These are phyloP conservation scores for Wickerhamomyces ciferrii DNA, from an alignment of 805 yeast species.

Conservation along the genomic window DNA sequence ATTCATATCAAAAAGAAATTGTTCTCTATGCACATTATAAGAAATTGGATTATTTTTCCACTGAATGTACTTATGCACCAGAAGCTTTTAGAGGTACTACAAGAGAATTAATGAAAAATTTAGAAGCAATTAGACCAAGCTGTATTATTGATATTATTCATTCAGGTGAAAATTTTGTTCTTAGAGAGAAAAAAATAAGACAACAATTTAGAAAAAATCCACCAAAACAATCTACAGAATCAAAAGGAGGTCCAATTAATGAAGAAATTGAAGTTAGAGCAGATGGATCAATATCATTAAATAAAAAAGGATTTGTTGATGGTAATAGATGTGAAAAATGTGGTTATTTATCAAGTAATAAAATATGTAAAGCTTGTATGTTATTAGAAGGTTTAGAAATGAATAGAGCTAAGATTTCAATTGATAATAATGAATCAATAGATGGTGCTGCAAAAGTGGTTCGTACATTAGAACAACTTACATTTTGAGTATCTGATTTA, in stretches of 20 bases:
- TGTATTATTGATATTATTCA: slow-evolving; percentile 92
- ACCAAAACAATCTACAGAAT: slow-evolving; percentile 1
- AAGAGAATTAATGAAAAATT: slow-evolving; percentile 80
- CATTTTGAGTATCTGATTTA: too few species aligned
- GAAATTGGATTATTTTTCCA: slow-evolving; percentile 89
- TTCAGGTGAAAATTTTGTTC: slow-evolving; percentile 82
- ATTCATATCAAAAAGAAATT: slow-evolving; percentile 94
- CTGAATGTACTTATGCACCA: slow-evolving; percentile 98
- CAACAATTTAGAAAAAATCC: slow-evolving; percentile 18
- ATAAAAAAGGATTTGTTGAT: slow-evolving; percentile 37
- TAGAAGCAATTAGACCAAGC: slow-evolving; percentile 87
- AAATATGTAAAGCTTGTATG: slow-evolving; percentile 89
- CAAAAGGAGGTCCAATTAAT: slow-evolving; percentile 7
- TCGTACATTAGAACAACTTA: slow-evolving; percentile 56
- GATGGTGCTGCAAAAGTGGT: slow-evolving; percentile 63
- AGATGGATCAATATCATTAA: slow-evolving; percentile 57
- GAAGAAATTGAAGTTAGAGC: slow-evolving; percentile 46
- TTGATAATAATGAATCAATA: slow-evolving; percentile 46
- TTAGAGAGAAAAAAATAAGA: slow-evolving; percentile 51
- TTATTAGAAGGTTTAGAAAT: slow-evolving; percentile 79
- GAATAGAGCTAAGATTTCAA: slow-evolving; percentile 57
- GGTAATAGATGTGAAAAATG: slow-evolving; percentile 83
- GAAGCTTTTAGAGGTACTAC: slow-evolving; percentile 99
- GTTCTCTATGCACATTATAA: slow-evolving; percentile 96
- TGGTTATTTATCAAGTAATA: slow-evolving; percentile 87